Evolutionary conservation across 2,329 filamentous ascomycete species (phyloP).

Genomic region (Calonectria fujianensis): DNA sequence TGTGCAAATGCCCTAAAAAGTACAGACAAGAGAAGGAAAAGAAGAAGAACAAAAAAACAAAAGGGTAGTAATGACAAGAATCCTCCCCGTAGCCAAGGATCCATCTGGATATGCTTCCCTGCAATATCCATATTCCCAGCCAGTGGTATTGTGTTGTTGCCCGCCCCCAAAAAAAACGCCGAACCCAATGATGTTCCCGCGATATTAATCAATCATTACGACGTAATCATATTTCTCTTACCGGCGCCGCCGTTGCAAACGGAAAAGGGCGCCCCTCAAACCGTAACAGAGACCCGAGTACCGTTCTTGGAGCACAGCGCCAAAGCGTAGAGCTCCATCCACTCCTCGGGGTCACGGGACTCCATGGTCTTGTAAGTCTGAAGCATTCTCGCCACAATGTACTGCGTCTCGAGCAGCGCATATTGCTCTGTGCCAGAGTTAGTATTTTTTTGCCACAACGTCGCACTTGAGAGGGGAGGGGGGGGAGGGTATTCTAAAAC

Average conservation of each 20-base stretch:
- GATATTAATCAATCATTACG: constrained; percentile 20
- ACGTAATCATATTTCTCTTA: constrained; percentile 22
- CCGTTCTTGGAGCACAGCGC: constrained; percentile 60
- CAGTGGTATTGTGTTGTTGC: constrained; percentile 14
- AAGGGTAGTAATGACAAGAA: neutral
- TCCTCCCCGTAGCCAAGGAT: constrained; percentile 5
- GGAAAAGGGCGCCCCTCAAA: constrained; percentile 28
- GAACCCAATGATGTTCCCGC: neutral
- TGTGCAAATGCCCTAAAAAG: neutral
- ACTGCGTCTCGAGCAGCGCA: constrained; percentile 59
- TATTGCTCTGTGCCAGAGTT: constrained; percentile 57
- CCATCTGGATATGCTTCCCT: constrained; percentile 10
- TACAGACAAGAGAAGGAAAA: neutral
- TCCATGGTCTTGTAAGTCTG: constrained; percentile 57
- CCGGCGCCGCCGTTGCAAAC: neutral
- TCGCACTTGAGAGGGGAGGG: neutral
- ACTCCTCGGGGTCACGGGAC: constrained; percentile 55
- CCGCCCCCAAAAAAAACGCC: constrained; percentile 11
- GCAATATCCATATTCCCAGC: constrained; percentile 5
- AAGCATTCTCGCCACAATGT: constrained; percentile 59
- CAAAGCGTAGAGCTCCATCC: constrained; percentile 60
- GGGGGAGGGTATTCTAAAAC: constrained; percentile 31
- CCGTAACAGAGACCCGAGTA: constrained; percentile 47
- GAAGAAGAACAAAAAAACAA: neutral
- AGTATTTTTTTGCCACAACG: constrained; percentile 28